These are phyloP conservation scores for Ilyonectria destructans DNA, from an alignment of 2,329 filamentous ascomycete species.

Conservation along the genomic window DNA sequence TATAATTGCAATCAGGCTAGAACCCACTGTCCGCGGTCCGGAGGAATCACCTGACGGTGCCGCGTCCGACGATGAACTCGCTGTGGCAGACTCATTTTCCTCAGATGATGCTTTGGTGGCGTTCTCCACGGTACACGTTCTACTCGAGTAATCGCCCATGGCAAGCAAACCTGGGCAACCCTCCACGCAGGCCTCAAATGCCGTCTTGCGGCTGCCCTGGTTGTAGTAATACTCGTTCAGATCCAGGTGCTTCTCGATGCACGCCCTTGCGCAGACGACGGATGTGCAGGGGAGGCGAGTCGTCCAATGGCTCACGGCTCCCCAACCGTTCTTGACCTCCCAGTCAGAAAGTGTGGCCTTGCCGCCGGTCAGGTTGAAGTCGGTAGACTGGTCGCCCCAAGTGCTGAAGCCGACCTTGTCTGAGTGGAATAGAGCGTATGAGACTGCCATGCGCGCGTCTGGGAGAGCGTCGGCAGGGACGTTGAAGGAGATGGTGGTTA, in stretches of 20 bases:
- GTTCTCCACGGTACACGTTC: slow-evolving; percentile 8
- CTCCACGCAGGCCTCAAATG: slow-evolving; percentile 18
- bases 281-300: slow-evolving; percentile 14
- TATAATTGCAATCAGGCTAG: background rate
- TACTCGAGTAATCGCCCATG: slow-evolving; percentile 12
- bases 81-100: background rate
- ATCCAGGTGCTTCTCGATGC: slow-evolving; percentile 21
- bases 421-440: slow-evolving; percentile 14
- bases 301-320: slow-evolving; percentile 20
- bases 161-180: background rate
- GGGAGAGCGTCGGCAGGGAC: slow-evolving; percentile 22
- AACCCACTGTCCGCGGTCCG: background rate
- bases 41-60: background rate
- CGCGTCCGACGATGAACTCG: background rate
- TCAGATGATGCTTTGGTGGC: slow-evolving; percentile 1
- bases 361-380: slow-evolving; percentile 27
- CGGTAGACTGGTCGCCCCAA: slow-evolving; percentile 26
- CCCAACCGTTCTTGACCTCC: slow-evolving; percentile 19
- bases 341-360: slow-evolving; percentile 14
- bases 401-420: slow-evolving; percentile 12
- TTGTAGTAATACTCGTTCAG: background rate
- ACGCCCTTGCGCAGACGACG: slow-evolving; percentile 21
- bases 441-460: slow-evolving; percentile 14
- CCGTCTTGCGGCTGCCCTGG: background rate
- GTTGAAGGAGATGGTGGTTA: slow-evolving; percentile 26